phyloP scores from a whole-genome alignment of 768 basidiomycete genomes.

The Mrakia gelida region DNA sequence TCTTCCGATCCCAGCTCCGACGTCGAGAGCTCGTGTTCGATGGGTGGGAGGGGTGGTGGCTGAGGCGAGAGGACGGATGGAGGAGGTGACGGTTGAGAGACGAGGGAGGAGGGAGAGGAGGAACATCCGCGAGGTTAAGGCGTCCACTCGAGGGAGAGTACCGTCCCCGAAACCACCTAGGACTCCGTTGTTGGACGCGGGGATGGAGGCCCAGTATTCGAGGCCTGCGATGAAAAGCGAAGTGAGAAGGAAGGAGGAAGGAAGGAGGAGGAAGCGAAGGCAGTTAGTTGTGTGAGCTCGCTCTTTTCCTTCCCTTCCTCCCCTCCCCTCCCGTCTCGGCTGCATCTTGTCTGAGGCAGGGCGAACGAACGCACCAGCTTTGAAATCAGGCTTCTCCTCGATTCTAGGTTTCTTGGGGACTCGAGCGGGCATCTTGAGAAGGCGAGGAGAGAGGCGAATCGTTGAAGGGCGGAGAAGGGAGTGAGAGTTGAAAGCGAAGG shows the following conservation, averaged over 20 bases:
- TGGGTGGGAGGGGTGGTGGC: constrained; percentile 39
- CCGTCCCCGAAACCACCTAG: constrained; percentile 32
- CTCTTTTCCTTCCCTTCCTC: neutral
- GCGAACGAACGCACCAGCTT: neutral
- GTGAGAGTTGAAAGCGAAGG: neutral
- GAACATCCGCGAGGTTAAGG: constrained; percentile 83
- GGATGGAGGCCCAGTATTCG: constrained; percentile 31
- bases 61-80: constrained; percentile 52
- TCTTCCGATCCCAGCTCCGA: constrained; percentile 87
- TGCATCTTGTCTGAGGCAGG: neutral
- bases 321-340: neutral
- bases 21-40: constrained; percentile 75
- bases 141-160: constrained; percentile 85
- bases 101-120: constrained; percentile 74
- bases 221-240: constrained; percentile 6
- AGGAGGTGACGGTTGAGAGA: constrained; percentile 70
- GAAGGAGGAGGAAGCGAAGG: neutral
- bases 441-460: neutral
- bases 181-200: constrained; percentile 28
- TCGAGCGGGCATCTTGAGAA: constrained; percentile 17
- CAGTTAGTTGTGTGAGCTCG: neutral
- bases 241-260: neutral
- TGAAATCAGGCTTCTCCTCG: constrained; percentile 19
- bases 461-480: neutral
- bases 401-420: constrained; percentile 13